These are phyloP conservation scores for Parastagonospora nodorum DNA, from an alignment of 2,329 filamentous ascomycete species.

Conservation along the genomic window DNA sequence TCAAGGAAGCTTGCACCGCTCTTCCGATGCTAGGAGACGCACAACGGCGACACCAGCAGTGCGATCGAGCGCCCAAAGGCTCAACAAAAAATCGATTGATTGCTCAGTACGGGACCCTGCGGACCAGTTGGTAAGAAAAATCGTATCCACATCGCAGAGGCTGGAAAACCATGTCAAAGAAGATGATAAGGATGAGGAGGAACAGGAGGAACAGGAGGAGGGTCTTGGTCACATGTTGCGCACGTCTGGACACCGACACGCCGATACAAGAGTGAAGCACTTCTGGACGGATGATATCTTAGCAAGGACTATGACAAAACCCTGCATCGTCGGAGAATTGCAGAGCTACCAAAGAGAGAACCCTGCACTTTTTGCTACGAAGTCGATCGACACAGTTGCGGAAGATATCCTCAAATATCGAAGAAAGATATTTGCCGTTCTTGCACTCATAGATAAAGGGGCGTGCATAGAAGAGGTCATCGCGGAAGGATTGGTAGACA, in stretches of 20 bases:
- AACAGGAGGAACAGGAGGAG: background rate
- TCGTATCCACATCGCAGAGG: no score
- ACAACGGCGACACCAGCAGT: no score
- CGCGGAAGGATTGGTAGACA: background rate
- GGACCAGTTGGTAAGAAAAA: no score
- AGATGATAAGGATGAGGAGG: background rate
- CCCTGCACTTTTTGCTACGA: background rate
- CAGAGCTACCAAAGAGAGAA: background rate
- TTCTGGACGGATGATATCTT: conserved; percentile 3
- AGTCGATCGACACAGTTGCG: conserved; percentile 1
- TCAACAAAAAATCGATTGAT: no score
- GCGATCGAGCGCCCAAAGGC: no score
- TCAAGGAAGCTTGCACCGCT: no score
- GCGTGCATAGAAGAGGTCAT: background rate
- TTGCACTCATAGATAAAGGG: conserved; percentile 2
- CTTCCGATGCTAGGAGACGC: no score
- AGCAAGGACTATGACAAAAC: background rate
- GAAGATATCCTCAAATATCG: background rate
- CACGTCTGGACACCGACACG: background rate
- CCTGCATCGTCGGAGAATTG: conserved; percentile 12
- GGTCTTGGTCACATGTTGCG: background rate
- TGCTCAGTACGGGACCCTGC: no score
- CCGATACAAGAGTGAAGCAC: background rate
- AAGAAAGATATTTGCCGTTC: conserved; percentile 6
- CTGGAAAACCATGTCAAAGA: no score